Evolutionary conservation across 257 asterid species (phyloP).

Genomic region (Gardenia jasminoides): DNA sequence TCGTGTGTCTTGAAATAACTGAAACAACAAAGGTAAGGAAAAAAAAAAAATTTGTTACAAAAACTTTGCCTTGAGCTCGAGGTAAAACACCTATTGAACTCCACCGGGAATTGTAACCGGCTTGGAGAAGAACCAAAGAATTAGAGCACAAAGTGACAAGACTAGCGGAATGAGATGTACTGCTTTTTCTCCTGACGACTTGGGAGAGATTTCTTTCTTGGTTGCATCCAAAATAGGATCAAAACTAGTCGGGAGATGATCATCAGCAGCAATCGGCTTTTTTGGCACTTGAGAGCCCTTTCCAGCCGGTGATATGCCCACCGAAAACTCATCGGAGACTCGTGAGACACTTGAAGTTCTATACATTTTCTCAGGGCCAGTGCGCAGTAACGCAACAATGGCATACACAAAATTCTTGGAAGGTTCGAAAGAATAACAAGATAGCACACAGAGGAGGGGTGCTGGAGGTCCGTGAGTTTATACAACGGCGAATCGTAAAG

Average conservation of each 20-base stretch:
- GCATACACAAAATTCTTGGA: slow-evolving; percentile 2
- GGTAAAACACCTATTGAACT: background rate
- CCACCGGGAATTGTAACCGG: background rate
- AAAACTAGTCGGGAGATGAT: slow-evolving; percentile 13
- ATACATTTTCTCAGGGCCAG: slow-evolving; percentile 32
- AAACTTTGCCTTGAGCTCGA: background rate
- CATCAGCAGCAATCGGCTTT: slow-evolving; percentile 20
- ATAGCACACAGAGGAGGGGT: background rate
- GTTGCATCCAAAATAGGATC: slow-evolving; percentile 19
- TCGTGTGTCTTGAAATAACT: background rate
- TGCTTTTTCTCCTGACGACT: slow-evolving; percentile 33
- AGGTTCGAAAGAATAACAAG: background rate
- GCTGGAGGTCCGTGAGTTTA: slow-evolving; percentile 1
- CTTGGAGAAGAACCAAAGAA: slow-evolving; percentile 59
- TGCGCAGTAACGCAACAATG: background rate
- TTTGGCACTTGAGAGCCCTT: slow-evolving; percentile 15
- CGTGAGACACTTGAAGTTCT: slow-evolving; percentile 45
- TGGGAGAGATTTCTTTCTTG: slow-evolving; percentile 40
- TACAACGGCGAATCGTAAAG: background rate
- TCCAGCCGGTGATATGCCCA: slow-evolving; percentile 32
- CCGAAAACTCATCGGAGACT: slow-evolving; percentile 42
- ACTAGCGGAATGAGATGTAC: slow-evolving; percentile 60
- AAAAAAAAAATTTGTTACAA: no score
- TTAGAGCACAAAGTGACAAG: slow-evolving; percentile 42
- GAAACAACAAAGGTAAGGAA: background rate